Evolutionary conservation across 129 eudicot genomes (phyloP).

Genomic region (Calendula officinalis): DNA sequence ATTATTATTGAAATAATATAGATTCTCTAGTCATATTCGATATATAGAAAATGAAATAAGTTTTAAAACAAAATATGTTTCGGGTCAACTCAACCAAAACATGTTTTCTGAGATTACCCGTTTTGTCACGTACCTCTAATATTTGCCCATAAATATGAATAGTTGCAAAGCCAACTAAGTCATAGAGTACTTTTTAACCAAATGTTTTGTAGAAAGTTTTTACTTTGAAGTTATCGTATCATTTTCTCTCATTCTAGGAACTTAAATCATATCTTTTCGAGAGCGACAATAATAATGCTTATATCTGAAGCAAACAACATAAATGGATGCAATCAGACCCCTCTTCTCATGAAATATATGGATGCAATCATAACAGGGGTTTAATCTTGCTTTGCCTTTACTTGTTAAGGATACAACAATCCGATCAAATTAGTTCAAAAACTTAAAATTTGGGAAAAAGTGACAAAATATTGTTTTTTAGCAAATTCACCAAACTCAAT

Average conservation of each 20-base stretch:
- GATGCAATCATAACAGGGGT: not conserved
- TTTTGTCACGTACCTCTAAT: not conserved
- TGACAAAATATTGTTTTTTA: not conserved
- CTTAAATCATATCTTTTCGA: not conserved
- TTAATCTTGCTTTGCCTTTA: constrained; percentile 18
- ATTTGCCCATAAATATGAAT: not conserved
- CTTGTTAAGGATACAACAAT: constrained; percentile 13
- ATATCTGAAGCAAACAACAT: not conserved
- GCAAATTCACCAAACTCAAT: constrained; percentile 17
- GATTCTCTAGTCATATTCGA: not conserved
- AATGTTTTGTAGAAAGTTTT: not conserved
- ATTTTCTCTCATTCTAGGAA: constrained; percentile 15
- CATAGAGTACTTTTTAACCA: not conserved
- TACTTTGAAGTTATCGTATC: not conserved
- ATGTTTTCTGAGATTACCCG: not conserved
- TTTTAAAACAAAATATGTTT: not conserved
- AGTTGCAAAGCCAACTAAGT: not conserved
- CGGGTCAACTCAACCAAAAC: not conserved
- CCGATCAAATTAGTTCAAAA: not conserved
- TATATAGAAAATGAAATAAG: not conserved
- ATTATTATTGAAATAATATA: not conserved
- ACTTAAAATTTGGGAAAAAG: not conserved
- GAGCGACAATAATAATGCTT: not conserved
- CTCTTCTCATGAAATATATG: not conserved
- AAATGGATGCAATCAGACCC: not conserved